A percentile compares a stretch with the other conserved stretches of the same genome.
Evolutionary conservation across 345 rosid species (phyloP).

Genomic region (Citrus trifoliata): DNA sequence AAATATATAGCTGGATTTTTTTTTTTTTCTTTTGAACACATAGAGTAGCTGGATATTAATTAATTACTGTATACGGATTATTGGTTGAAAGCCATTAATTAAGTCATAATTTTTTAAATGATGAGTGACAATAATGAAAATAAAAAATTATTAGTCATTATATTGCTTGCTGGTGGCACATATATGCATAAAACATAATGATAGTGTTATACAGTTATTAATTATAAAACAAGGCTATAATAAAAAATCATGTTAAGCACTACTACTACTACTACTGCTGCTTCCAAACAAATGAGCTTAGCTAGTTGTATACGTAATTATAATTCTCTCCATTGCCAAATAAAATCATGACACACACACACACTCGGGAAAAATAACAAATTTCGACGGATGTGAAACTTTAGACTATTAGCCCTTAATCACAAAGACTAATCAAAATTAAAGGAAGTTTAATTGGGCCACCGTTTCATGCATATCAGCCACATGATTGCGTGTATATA

Average conservation of each 20-base stretch:
- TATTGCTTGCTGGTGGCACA: background rate
- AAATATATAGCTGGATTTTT: background rate
- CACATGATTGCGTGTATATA: background rate
- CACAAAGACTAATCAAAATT: background rate
- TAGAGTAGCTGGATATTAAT: too few species aligned
- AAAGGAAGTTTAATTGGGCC: background rate
- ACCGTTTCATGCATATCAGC: background rate
- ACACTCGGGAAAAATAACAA: background rate
- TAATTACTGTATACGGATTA: too few species aligned
- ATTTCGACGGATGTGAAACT: background rate
- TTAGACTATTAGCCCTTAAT: background rate
- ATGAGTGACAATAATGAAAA: background rate
- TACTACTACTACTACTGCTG: background rate
- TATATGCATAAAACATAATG: background rate
- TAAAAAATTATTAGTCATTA: background rate
- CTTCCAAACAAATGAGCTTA: background rate
- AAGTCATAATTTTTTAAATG: background rate
- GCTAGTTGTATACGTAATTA: background rate
- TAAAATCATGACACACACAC: background rate
- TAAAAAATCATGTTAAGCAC: constrained; percentile 3
- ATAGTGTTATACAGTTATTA: constrained; percentile 8
- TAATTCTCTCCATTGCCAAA: background rate
- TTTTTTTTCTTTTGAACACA: too few species aligned
- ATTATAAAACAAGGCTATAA: constrained; percentile 12
- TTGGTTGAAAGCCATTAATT: background rate